Conservation (phyloP, 441 rosid species). For the Hypseocharis bilobata region DNA sequence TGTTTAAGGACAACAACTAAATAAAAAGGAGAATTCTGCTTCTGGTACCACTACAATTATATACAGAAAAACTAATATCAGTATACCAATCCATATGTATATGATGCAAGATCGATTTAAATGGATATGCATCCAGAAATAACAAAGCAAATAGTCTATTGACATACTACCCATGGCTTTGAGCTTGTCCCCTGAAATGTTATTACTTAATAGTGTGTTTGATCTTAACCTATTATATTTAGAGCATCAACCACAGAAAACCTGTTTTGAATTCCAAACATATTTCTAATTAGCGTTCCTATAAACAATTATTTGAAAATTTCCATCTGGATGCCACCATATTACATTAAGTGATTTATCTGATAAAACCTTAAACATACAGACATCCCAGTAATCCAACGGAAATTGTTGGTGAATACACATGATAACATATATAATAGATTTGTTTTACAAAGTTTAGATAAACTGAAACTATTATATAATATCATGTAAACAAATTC, state of each 20-base stretch:
- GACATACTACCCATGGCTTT: neutral
- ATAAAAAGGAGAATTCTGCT: neutral
- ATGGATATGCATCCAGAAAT: neutral
- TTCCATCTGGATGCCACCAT: neutral
- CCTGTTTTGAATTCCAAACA: neutral
- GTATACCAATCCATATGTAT: neutral
- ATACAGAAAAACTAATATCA: neutral
- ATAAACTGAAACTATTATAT: too few species aligned
- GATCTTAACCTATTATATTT: neutral
- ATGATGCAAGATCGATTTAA: neutral
- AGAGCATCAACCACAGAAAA: neutral
- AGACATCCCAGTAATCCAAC: too few species aligned
- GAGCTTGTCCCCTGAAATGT: neutral
- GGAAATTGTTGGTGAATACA: too few species aligned
- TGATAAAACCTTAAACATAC: too few species aligned
- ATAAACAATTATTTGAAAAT: neutral
- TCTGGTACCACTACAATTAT: neutral
- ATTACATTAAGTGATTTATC: neutral
- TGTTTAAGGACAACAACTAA: neutral
- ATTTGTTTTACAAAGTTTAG: neutral
- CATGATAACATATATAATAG: neutral
- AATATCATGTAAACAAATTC: too few species aligned
- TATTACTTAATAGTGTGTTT: neutral
- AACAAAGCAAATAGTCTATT: neutral
- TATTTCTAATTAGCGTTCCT: neutral